Conservation (phyloP, 2,329 filamentous ascomycete species). For the Immersiporthe knoxdaviesiana region DNA sequence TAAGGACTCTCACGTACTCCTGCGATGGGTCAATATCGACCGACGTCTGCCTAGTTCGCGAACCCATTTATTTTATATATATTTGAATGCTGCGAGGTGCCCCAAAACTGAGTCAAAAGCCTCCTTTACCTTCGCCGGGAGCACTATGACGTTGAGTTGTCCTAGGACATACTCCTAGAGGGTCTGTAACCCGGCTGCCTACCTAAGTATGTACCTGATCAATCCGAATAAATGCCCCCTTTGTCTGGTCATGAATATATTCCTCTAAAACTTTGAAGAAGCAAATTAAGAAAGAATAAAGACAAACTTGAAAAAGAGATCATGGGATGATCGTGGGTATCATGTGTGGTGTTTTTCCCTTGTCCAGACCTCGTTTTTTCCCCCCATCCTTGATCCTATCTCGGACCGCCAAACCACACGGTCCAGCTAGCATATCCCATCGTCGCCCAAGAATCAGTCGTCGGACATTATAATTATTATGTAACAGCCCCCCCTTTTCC, state of each 20-base stretch:
- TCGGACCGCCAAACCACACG: not conserved
- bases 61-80: not conserved
- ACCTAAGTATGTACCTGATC: not conserved
- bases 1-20: not conserved
- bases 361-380: conserved; percentile 8
- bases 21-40: not conserved
- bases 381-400: not conserved
- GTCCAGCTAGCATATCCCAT: not conserved
- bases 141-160: not conserved
- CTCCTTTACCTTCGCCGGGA: not conserved
- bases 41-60: too few relatives aligned
- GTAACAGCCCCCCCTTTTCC: too few relatives aligned
- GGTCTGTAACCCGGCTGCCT: not conserved
- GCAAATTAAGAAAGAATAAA: too few relatives aligned
- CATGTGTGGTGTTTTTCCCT: conserved; percentile 1
- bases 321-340: conserved; percentile 20
- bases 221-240: not conserved
- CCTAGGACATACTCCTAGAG: not conserved
- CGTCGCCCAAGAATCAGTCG: conserved; percentile 5
- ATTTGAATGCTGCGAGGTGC: not conserved
- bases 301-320: not conserved
- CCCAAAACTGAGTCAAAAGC: not conserved
- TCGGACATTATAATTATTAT: conserved; percentile 25
- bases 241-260: not conserved
- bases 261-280: not conserved